phyloP scores from a whole-genome alignment of 176 grass and related monocot genomes.

The Thinopyrum elongatum region DNA sequence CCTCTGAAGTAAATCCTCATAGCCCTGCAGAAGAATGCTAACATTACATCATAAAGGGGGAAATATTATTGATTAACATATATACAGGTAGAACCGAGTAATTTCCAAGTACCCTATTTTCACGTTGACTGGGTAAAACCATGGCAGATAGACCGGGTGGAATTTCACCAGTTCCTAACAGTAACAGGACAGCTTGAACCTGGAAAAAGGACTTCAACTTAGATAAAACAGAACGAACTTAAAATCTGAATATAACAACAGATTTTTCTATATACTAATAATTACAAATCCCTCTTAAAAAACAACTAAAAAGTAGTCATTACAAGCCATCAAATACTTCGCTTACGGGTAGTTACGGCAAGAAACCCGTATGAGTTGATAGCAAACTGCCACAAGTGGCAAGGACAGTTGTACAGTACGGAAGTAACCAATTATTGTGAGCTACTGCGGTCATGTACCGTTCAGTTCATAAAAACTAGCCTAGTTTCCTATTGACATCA shows the following conservation, averaged over 20 bases:
- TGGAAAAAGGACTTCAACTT: slow-evolving; percentile 41
- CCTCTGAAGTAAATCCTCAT: slow-evolving; percentile 80
- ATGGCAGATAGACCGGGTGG: slow-evolving; percentile 44
- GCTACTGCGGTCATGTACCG: neutral
- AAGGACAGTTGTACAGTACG: neutral
- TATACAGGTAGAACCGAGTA: neutral
- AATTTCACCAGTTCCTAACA: slow-evolving; percentile 71
- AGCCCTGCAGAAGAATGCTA: slow-evolving; percentile 52
- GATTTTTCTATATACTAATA: slow-evolving; percentile 2
- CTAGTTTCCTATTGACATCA: neutral
- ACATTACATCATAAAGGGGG: neutral
- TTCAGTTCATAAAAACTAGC: neutral
- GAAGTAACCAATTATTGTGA: neutral
- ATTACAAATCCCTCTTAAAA: neutral
- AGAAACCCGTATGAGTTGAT: neutral
- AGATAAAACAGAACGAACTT: neutral
- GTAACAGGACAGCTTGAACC: slow-evolving; percentile 81
- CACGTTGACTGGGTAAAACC: slow-evolving; percentile 48
- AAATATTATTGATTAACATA: neutral
- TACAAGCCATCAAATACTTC: slow-evolving; percentile 1
- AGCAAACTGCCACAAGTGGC: neutral
- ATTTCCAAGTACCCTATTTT: slow-evolving; percentile 47
- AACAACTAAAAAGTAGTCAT: neutral
- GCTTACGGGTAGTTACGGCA: neutral
- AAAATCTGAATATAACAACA: neutral